Evolutionary conservation across 139 green algal species (phyloP).

Genomic region (Tetradesmus obliquus): DNA sequence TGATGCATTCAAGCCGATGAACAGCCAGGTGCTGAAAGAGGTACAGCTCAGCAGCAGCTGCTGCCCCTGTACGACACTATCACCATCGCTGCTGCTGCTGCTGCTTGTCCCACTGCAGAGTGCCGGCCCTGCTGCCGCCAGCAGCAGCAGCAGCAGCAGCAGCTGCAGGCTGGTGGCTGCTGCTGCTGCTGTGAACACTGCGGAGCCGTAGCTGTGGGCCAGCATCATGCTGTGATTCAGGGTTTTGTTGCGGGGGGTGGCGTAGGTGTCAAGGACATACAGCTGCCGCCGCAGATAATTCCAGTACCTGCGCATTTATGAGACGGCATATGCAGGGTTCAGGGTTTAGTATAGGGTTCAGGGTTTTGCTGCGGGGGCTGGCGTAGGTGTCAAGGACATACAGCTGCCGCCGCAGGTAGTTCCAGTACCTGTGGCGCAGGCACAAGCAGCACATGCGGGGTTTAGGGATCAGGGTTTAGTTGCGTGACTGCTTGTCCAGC

Average conservation of each 20-base stretch:
- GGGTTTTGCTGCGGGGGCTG: constrained; percentile 48
- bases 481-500: constrained; percentile 88
- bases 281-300: constrained; percentile 96
- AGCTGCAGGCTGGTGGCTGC: constrained; percentile 44
- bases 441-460: background rate
- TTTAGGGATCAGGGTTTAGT: too few relatives aligned
- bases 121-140: background rate
- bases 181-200: constrained; percentile 64
- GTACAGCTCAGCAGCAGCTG: constrained; percentile 14
- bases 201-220: constrained; percentile 73
- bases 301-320: constrained; percentile 69
- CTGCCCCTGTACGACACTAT: background rate
- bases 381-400: constrained; percentile 94
- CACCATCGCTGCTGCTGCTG: constrained; percentile 19
- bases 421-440: constrained; percentile 75
- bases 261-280: constrained; percentile 94
- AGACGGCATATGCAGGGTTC: background rate
- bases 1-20: background rate
- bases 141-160: constrained; percentile 36
- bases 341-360: constrained; percentile 56
- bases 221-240: constrained; percentile 80
- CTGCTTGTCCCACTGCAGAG: background rate
- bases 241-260: constrained; percentile 52
- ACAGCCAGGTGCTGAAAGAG: constrained; percentile 21
- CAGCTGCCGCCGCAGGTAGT: constrained; percentile 94